These are phyloP conservation scores for Pezicula carpinea DNA, from an alignment of 2,329 filamentous ascomycete genomes.

Conservation along the genomic window DNA sequence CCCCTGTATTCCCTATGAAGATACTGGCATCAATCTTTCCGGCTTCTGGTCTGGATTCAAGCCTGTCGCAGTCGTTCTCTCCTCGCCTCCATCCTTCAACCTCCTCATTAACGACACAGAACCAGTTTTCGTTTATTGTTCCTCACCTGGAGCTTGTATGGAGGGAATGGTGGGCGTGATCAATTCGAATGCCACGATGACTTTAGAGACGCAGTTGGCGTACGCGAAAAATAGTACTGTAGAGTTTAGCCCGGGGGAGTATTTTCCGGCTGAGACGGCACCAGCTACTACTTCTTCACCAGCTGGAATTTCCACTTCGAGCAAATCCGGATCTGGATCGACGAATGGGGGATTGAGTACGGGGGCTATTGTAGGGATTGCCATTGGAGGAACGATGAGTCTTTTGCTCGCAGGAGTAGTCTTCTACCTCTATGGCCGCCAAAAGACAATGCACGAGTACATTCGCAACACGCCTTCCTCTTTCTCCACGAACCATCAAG, in stretches of 20 bases:
- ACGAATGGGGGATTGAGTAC: too few relatives aligned
- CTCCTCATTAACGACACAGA: constrained; percentile 53
- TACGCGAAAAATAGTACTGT: constrained; percentile 43
- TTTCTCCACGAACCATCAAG: too few relatives aligned
- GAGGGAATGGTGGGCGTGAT: constrained; percentile 73
- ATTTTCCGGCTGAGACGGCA: constrained; percentile 43
- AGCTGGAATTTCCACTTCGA: constrained; percentile 29
- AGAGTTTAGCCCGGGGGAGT: constrained; percentile 52
- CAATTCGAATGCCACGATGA: constrained; percentile 55
- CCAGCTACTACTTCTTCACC: constrained; percentile 10
- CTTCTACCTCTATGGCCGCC: constrained; percentile 40
- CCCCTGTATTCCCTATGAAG: constrained; percentile 61
- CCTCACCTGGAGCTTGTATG: constrained; percentile 61
- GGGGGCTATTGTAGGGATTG: constrained; percentile 57
- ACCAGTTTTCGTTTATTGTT: constrained; percentile 67
- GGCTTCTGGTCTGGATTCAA: constrained; percentile 51
- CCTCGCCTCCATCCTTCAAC: constrained; percentile 33
- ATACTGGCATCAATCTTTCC: constrained; percentile 40
- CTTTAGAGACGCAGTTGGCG: constrained; percentile 42
- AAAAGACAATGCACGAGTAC: constrained; percentile 3
- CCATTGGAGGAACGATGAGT: constrained; percentile 39
- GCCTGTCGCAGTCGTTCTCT: constrained; percentile 35
- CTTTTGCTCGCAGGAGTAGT: constrained; percentile 40
- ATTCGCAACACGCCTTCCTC: too few relatives aligned
- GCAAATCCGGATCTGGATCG: too few relatives aligned